phyloP scores from a whole-genome alignment of 1,284 basidiomycete species.

The Moniliophthora roreri region DNA sequence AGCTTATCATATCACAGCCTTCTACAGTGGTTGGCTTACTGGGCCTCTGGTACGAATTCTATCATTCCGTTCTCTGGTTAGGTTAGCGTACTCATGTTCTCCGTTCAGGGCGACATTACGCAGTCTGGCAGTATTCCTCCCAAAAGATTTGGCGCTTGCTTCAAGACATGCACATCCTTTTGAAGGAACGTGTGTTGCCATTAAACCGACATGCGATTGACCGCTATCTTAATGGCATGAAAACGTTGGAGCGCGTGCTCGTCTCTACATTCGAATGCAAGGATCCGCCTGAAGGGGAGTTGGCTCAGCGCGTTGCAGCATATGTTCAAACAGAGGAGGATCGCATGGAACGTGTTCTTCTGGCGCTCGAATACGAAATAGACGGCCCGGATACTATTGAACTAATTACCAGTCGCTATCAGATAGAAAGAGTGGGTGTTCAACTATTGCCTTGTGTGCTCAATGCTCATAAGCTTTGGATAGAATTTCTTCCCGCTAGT shows the following conservation, averaged over 20 bases:
- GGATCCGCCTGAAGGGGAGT: neutral
- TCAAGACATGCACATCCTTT: constrained; percentile 1
- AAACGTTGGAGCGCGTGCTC: constrained; percentile 8
- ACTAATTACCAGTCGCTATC: constrained; percentile 8
- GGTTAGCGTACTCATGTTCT: neutral
- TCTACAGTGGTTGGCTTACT: constrained; percentile 16
- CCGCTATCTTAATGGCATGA: constrained; percentile 2
- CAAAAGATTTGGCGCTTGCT: constrained; percentile 10
- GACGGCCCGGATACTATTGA: constrained; percentile 12
- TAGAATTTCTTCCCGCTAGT: constrained; percentile 13
- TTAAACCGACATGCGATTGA: constrained; percentile 7
- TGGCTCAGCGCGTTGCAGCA: constrained; percentile 1
- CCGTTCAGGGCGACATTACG: constrained; percentile 7
- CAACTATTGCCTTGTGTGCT: neutral
- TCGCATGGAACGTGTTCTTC: constrained; percentile 9
- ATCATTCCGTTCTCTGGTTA: neutral
- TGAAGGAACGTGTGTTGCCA: constrained; percentile 5
- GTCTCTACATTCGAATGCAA: neutral
- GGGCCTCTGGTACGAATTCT: constrained; percentile 10
- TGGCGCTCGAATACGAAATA: constrained; percentile 12
- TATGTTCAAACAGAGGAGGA: constrained; percentile 10
- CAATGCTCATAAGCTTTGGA: no score
- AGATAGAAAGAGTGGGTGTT: constrained; percentile 14
- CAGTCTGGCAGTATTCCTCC: constrained; percentile 10
- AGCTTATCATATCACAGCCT: constrained; percentile 3